Evolutionary conservation across 495 filamentous ascomycete genomes (phyloP), one percentile per base, ranked within the genome.

Genomic region (Penicillium atrosanguineum): DNA sequence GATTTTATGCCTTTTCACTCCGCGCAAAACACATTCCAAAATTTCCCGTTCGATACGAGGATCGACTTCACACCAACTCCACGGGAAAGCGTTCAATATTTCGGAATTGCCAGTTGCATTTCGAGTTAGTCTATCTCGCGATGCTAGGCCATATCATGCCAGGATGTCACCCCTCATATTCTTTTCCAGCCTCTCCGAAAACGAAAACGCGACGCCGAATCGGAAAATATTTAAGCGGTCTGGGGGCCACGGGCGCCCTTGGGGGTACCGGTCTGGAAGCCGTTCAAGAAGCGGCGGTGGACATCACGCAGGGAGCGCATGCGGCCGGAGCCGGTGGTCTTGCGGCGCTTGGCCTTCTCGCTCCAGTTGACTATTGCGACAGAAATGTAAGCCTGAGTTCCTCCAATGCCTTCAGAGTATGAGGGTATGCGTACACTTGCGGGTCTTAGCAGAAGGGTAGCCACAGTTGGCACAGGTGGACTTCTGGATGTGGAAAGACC

Each of bases 281-380:
- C 91, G 79, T 98, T 97, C 79, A 86, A 88, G 83, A 95, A 95
- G 72, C 82, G 83, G 69, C 93, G 86, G 65, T 93, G 80, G 68
- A 97, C 84, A 62, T 81, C 83, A 81, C 92, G 93, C 73, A 97
- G 84, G 80, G 91, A 87, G 55, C 89, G 81, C 87, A 91, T 91
- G 66, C 94, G 85, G 74, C 94, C 94, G 70, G 89, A 89, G 62
- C 94, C 94, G 67, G 90, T 94, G 68, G 92, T 96, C 93, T 96
- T 97, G 88, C 94, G 91, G 76, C 94, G 80, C 88, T 96, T 97
- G 65, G 92, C 95, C 85, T 98, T 98, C 86, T 96, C 91, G 77
- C 88, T 83, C 94, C 94, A 98, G 86, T 98, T 95, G 84, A 87
- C 94, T 98, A 69, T 77, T 55, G 43, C 46, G 56, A 46, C 57